Base-by-base conservation (phyloP, 2,329 filamentous ascomycete genomes). In the Phyllosticta capitalensis region DNA sequence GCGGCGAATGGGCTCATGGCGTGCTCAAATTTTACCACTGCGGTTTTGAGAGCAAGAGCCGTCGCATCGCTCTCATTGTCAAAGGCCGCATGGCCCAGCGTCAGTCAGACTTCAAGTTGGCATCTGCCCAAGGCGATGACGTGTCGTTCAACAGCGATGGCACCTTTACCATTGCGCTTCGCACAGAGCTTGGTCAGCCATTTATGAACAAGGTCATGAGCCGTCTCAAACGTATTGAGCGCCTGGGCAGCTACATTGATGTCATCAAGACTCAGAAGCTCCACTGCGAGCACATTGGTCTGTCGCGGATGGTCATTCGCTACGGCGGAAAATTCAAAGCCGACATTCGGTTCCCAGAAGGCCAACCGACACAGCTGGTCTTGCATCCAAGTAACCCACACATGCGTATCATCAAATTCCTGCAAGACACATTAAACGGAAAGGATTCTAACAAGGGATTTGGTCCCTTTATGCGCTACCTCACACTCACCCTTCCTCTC, bases 191-290 rank as follows among this genome's bases (percentile, higher is more conserved):
- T 52, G 85, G 85, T 20, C 74, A 77, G 52, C 77, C 84, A 0
- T 78, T 87, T 14, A 71, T 90, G 3, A 77, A 80, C 3, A 74
- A 78, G n/a, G 76, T 91, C 20, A 76, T 78, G 62, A 76, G 79
- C 55, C 80, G 85, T 26, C 76, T 91, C 52, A 80, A 83, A 64
- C 82, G 84, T 12, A 82, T 94, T 60, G 83, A 88, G 66, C 82
- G 86, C 20, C 78, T 94, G 26, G 84, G 90, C 48, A 81, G 81
- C 51, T 89, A 89, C 66, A 77, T 90, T 24, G 81, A 84, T 52
- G 83, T 86, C 1, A 81, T 92, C 63, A 77, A 83, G 58, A 75
- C 78, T 63, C 77, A 82, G 64, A 77, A 80, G 56, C 80, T 88
- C 38, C 75, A 76, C 51, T 81, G 81, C 67, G 79, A 85, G 64